Percentiles rank a stretch among this genome's conserved stretches.
phyloP scores from a whole-genome alignment of 2,329 filamentous ascomycete species.

The Cercospora sp. region DNA sequence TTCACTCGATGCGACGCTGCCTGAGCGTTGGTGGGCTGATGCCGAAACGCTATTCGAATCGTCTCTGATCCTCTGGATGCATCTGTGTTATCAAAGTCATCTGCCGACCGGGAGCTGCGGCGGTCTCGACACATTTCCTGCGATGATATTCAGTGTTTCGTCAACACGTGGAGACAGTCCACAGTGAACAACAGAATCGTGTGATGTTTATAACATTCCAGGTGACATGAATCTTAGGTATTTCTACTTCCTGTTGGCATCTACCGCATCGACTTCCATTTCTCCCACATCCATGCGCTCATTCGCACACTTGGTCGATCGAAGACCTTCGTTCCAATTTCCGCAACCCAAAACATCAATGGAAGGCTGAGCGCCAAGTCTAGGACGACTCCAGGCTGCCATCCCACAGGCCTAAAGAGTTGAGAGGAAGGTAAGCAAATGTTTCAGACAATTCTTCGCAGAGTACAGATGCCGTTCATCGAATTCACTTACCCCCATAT shows the following conservation, averaged over 20 bases:
- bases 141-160: neutral
- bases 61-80: neutral
- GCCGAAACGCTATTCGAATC: neutral
- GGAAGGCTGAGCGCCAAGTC: constrained; percentile 20
- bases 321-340: constrained; percentile 27
- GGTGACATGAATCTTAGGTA: neutral
- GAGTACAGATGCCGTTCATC: neutral
- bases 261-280: constrained; percentile 18
- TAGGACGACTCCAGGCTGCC: constrained; percentile 24
- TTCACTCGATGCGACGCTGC: neutral
- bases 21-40: neutral
- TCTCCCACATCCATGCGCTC: constrained; percentile 19
- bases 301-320: constrained; percentile 25
- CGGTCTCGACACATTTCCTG: neutral
- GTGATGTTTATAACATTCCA: neutral
- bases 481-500: constrained; percentile 7
- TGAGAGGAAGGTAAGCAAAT: neutral
- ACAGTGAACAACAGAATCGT: neutral
- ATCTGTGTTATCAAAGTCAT: neutral
- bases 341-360: constrained; percentile 25
- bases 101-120: neutral
- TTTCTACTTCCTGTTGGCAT: neutral
- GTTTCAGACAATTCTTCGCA: neutral
- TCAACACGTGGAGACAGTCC: neutral
- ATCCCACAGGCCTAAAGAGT: constrained; percentile 5